These are phyloP conservation scores for Kluyveromyces siamensis DNA, from an alignment of 805 yeast species.

Conservation along the genomic window DNA sequence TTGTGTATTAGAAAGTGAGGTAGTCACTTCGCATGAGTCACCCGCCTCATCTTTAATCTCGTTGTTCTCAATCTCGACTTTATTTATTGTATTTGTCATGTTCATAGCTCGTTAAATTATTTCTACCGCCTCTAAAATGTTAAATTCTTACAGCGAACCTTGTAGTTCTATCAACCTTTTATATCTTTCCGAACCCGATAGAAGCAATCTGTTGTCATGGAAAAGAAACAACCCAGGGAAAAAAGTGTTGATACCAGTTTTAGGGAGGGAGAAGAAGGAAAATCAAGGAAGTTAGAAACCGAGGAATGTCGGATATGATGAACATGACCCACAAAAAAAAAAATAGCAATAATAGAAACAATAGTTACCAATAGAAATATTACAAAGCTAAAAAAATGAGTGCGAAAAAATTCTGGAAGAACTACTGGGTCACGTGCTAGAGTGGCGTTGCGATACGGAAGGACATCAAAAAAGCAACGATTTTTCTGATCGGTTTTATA, in stretches of 20 bases:
- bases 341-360: no score
- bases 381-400: no score
- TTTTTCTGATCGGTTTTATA: no score
- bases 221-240: neutral
- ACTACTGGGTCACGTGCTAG: no score
- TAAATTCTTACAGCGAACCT: no score
- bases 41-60: neutral
- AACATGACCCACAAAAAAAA: neutral
- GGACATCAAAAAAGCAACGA: no score
- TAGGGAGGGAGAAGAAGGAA: neutral
- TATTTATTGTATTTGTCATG: neutral
- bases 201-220: neutral
- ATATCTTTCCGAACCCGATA: neutral
- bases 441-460: no score
- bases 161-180: neutral
- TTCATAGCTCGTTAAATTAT: no score
- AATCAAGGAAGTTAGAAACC: neutral
- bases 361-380: no score
- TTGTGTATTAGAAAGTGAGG: conserved; percentile 1
- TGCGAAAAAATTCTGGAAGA: no score
- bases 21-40: neutral
- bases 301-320: neutral
- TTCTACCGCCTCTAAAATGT: neutral
- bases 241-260: neutral
- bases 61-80: neutral